Percentiles rank a stretch among this genome's conserved stretches.
Conservation (phyloP, 805 yeast species). For the Pichia thaimueangensis region DNA sequence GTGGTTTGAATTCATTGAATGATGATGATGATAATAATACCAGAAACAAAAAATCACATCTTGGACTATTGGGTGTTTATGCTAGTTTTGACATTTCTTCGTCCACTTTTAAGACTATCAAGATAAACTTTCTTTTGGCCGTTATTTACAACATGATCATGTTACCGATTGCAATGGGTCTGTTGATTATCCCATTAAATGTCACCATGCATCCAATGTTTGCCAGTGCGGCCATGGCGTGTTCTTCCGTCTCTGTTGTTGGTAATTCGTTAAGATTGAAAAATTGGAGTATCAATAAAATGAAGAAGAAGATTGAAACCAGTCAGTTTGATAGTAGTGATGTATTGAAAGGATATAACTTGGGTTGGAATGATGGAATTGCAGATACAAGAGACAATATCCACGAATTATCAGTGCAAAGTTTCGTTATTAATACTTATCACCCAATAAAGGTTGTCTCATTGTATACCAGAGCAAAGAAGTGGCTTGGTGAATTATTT, state of each 20-base stretch:
- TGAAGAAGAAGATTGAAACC: not conserved
- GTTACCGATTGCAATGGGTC: conserved; percentile 93
- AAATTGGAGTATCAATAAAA: conserved; percentile 40
- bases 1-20: not conserved
- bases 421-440: conserved; percentile 2
- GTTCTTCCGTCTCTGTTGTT: conserved; percentile 86
- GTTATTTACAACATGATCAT: conserved; percentile 74
- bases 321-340: no score
- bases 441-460: not conserved
- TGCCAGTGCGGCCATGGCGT: conserved; percentile 91
- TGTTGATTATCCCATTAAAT: conserved; percentile 68
- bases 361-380: conserved; percentile 13
- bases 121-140: conserved; percentile 83
- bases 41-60: conserved; percentile 5
- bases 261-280: conserved; percentile 68
- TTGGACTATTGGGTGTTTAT: conserved; percentile 36
- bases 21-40: not conserved
- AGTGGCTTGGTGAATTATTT: not conserved
- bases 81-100: conserved; percentile 63
- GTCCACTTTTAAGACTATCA: conserved; percentile 66
- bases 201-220: conserved; percentile 77
- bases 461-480: not conserved
- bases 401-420: not conserved
- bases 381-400: conserved; percentile 4
- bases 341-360: conserved; percentile 1